phyloP scores from a whole-genome alignment of 768 basidiomycete species.

The Serendipita indica region DNA sequence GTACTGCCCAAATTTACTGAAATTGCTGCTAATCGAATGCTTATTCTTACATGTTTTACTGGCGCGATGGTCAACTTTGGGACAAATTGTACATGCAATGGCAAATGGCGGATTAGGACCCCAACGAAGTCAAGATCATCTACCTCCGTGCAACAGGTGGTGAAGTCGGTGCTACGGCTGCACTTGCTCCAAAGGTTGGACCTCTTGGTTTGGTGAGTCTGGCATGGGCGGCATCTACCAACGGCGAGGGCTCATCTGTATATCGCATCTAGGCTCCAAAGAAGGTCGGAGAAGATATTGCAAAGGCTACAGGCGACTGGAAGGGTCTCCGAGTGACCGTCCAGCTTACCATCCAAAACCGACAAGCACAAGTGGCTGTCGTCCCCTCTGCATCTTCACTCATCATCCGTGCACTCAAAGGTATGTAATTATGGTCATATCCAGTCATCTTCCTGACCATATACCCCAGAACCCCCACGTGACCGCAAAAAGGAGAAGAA shows the following conservation, averaged over 20 bases:
- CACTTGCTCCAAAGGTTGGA: conserved; percentile 98
- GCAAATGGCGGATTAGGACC: conserved; percentile 43
- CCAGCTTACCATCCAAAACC: conserved; percentile 98
- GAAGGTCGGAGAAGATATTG: conserved; percentile 99
- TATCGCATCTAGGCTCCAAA: conserved; percentile 68
- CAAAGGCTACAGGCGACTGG: conserved; percentile 95
- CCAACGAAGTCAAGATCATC: conserved; percentile 96
- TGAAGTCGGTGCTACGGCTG: conserved; percentile 98
- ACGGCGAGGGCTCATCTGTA: background rate
- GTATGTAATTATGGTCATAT: conserved; percentile 29
- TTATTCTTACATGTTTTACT: too few species aligned
- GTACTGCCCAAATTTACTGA: conserved; percentile 15
- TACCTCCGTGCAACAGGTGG: conserved; percentile 97
- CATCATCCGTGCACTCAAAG: conserved; percentile 96
- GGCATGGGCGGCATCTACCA: background rate
- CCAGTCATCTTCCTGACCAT: background rate
- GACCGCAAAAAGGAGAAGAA: conserved; percentile 99
- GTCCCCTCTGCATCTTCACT: conserved; percentile 95
- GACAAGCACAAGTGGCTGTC: conserved; percentile 92
- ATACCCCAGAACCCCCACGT: conserved; percentile 73
- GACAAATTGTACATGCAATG: too few species aligned
- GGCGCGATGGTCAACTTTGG: too few species aligned
- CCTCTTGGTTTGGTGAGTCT: conserved; percentile 89
- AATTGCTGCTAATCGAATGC: too few species aligned
- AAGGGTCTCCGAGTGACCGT: conserved; percentile 99